Conservation (phyloP, 164 flowering plant species). For the Umbilicus rupestris region DNA sequence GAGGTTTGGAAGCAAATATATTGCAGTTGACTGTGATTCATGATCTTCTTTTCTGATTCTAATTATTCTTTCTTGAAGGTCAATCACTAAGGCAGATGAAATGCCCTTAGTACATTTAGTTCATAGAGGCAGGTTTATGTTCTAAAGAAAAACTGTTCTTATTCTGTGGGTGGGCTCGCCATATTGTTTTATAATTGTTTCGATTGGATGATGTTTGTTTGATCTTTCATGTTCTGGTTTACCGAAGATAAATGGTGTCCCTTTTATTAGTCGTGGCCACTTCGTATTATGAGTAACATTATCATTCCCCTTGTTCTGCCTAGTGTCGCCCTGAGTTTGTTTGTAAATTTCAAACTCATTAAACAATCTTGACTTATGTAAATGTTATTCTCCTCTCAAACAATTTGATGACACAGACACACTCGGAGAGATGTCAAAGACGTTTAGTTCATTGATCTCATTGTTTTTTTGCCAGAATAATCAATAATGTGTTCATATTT, state of each 20-base stretch:
- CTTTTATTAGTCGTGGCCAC: neutral
- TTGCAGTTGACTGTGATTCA: neutral
- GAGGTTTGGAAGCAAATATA: constrained; percentile 8
- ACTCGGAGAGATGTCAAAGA: neutral
- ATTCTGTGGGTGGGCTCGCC: neutral
- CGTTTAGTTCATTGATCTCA: neutral
- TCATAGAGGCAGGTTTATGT: neutral
- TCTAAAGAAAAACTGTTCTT: neutral
- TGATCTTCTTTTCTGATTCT: neutral
- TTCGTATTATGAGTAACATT: neutral
- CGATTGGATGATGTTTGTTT: neutral
- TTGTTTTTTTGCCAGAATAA: neutral
- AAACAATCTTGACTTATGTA: neutral
- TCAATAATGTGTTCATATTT: too few relatives aligned
- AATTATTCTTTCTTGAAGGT: neutral
- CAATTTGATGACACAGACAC: neutral
- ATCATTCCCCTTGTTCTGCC: neutral
- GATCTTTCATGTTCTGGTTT: neutral
- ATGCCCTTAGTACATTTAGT: neutral
- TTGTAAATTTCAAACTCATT: too few relatives aligned
- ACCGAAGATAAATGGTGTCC: neutral
- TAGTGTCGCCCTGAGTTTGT: neutral
- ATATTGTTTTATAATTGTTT: neutral
- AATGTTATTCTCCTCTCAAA: neutral
- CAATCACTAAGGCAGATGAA: neutral